Evolutionary conservation across 108 stramenopile genomes (phyloP), one percentile per base, ranked within the genome.

Genomic region (Cyclotella distinguenda): DNA sequence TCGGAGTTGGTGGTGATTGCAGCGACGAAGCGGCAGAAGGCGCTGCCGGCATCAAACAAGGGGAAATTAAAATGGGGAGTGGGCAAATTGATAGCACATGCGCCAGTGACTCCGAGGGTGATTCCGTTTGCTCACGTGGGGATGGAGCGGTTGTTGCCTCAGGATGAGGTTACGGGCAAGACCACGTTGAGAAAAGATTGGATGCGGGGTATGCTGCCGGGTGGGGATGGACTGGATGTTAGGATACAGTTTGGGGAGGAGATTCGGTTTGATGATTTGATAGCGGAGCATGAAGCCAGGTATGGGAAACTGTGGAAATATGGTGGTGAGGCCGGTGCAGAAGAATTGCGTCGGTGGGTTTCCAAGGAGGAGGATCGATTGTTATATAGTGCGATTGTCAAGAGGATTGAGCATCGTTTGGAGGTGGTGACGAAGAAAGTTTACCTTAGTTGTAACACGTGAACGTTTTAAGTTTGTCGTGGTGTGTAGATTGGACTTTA

Each of bases 41-140:
- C 61, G 40, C 48, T 63, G n/a, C 66, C 64, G 51, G 49, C 42
- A 30, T 57, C 80, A 18, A 43, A 30, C 64, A 16, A 47, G 18
- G 68, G 86, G 6, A 80, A 82, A 21, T 62, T 90, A 39, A 87
- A 87, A 78, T 87, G 86, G 86, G 89, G 89, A 6, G 82, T 86
- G 5, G 89, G 86, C 11, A 87, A 87, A 65, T 54, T 87, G 23
- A 84, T 90, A 31, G 86, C 86, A n/a, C 84, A 90, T 69, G 78
- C 86, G 11, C 83, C 79, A 21, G 43, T 67, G 4, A 65, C 68
- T 28, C 83, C 86, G 21, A 36, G 62, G 33, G 85, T 90, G 9
- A 75, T 90, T 19, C 89, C 89, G 11, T 72, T 87, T 56, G 83
- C 77, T 54, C 85, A 86, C 72, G 43, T 48, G 8, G 89, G 86